phyloP scores from a whole-genome alignment of 169 alveolate genomes.

The Theileria parva region DNA sequence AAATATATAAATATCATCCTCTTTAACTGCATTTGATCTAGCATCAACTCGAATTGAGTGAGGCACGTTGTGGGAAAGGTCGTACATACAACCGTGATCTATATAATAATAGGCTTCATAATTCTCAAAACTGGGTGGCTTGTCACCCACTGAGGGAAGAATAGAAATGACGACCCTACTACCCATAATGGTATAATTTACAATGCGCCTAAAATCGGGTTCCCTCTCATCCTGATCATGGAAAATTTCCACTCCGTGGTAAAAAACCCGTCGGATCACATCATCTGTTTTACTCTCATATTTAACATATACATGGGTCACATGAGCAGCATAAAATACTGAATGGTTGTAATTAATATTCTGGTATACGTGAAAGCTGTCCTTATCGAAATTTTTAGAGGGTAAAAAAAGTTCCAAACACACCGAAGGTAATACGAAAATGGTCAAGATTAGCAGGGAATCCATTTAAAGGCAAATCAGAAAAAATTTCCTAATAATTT shows the following conservation, averaged over 20 bases:
- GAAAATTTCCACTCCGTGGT: constrained; percentile 6
- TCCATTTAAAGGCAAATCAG: neutral
- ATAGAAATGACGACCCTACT: neutral
- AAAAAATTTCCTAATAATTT: neutral
- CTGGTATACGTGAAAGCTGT: neutral
- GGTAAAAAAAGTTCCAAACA: neutral
- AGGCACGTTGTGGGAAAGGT: constrained; percentile 17
- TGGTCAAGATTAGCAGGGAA: neutral
- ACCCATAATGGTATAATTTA: neutral
- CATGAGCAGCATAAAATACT: neutral
- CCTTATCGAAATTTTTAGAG: neutral
- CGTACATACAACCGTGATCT: constrained; percentile 11
- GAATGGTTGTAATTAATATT: neutral
- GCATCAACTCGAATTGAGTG: neutral
- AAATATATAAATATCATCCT: neutral
- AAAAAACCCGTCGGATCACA: neutral
- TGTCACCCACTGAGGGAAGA: neutral
- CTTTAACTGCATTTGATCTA: constrained; percentile 3
- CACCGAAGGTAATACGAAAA: neutral
- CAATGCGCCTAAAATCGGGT: neutral
- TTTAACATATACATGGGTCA: neutral
- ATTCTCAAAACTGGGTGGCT: neutral
- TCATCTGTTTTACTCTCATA: constrained; percentile 19
- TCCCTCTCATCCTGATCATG: constrained; percentile 3
- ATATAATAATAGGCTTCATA: constrained; percentile 7